These are phyloP conservation scores for Lactifluus hygrophoroides DNA, from an alignment of 768 basidiomycete genomes.

Conservation along the genomic window DNA sequence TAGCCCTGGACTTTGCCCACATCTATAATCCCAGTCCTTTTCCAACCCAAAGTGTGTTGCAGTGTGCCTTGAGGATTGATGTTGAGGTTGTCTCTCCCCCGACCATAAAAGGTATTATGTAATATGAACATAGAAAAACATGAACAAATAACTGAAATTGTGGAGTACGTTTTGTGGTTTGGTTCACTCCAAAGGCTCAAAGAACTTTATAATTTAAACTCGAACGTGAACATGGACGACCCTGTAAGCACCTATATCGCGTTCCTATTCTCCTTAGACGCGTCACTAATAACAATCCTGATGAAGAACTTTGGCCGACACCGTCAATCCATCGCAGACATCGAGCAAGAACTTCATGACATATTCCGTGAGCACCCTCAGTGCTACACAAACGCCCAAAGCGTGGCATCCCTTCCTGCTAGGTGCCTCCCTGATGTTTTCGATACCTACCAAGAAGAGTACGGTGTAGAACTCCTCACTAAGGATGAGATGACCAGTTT, in stretches of 20 bases:
- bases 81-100: background rate
- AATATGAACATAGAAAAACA: background rate
- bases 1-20: background rate
- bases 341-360: slow-evolving; percentile 57
- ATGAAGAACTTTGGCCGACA: slow-evolving; percentile 41
- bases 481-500: slow-evolving; percentile 55
- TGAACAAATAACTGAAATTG: slow-evolving; percentile 3
- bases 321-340: slow-evolving; percentile 62
- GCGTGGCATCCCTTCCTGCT: slow-evolving; percentile 60
- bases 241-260: background rate
- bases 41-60: background rate
- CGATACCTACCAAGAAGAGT: slow-evolving; percentile 49
- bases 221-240: slow-evolving; percentile 8
- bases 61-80: background rate
- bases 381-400: slow-evolving; percentile 47
- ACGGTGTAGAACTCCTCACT: slow-evolving; percentile 56
- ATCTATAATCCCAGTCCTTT: background rate
- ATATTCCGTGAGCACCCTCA: slow-evolving; percentile 62
- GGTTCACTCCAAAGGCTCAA: background rate
- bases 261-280: background rate
- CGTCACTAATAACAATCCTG: background rate
- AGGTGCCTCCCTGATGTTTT: slow-evolving; percentile 65
- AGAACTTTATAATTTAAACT: background rate
- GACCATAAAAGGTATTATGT: background rate
- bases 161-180: background rate